A percentile compares a stretch with the other conserved stretches of the same genome.
These are phyloP conservation scores for Ascodesmis nigricans DNA, from an alignment of 495 filamentous ascomycete species.

Conservation along the genomic window DNA sequence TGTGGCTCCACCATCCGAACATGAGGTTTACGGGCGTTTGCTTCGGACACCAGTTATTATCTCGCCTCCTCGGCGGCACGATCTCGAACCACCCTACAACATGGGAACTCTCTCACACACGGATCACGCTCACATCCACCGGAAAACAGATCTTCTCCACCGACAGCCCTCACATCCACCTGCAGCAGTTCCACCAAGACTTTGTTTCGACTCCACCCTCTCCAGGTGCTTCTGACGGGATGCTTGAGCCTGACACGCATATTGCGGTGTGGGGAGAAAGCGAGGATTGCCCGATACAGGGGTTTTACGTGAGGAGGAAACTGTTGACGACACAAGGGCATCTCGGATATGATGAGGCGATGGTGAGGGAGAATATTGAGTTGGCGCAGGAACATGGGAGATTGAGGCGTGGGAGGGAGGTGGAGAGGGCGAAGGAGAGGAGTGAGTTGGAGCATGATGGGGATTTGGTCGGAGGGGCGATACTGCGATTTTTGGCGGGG, in stretches of 20 bases:
- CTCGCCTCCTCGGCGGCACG: conserved; percentile 22
- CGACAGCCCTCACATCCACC: conserved; percentile 18
- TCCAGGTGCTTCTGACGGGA: conserved; percentile 21
- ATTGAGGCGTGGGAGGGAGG: conserved; percentile 10
- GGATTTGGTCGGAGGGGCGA: conserved; percentile 18
- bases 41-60: conserved; percentile 30
- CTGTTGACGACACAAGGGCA: conserved; percentile 27
- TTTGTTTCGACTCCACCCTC: conserved; percentile 15
- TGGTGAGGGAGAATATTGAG: conserved; percentile 12
- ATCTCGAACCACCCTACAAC: conserved; percentile 6
- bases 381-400: conserved; percentile 2
- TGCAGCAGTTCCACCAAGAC: conserved; percentile 25
- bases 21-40: conserved; percentile 30
- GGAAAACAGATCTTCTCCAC: conserved; percentile 6
- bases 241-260: conserved; percentile 21
- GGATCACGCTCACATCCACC: conserved; percentile 15
- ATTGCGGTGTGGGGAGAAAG: conserved; percentile 22
- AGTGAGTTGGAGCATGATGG: conserved; percentile 21
- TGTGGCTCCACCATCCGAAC: conserved; percentile 23
- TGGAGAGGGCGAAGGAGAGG: conserved; percentile 21
- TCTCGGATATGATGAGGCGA: conserved; percentile 25
- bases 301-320: conserved; percentile 23
- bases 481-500: conserved; percentile 24
- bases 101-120: conserved; percentile 19
- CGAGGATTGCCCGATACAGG: conserved; percentile 24